Evolutionary conservation across 2,329 filamentous ascomycete genomes (phyloP), one percentile per base, ranked within the genome.

Genomic region (Cladosporium velox): DNA sequence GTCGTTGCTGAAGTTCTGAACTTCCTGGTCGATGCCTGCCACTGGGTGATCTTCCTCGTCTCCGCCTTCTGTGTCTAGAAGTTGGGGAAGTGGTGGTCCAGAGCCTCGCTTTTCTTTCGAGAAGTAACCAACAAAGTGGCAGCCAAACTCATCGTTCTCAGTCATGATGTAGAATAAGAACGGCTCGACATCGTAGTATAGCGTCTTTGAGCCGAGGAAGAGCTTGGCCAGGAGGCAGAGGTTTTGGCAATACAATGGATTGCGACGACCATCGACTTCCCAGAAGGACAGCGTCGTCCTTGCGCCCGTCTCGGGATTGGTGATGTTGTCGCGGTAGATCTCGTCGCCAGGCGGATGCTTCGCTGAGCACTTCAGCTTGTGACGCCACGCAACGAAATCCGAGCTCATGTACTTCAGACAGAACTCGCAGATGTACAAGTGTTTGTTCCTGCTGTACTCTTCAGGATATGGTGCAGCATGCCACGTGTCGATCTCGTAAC

Each of bases 401-500:
- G 95, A 98, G 78, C 96, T 97, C 93, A 99, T 97, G 81, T 99
- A 99, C 80, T 98, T 99, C 67, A 99, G 84, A 77, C 95, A 99
- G 78, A 98, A 99, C 78, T 99, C 96, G 84, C 95, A 99, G 69
- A 99, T 98, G 79, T 97, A 98, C n/a, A 99, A 86, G 44, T 97
- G 91, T 34, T 92, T 90, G 76, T 99, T 98, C 70, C 94, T 89
- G 77, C 93, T 98, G 82, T 99, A 99, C 79, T 99, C 95, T 77
- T 97, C 95, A 0, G 95, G 95, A 76, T 99, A 99, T 14, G 95
- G 96, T 47, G 95, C 95, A 34, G 95, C 94, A 79, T 99, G 97
- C 93, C 95, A 98, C 3, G 95, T 99, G 77, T 99, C 95, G 72
- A 99, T 99, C 78, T 99, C 95, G 85, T 91, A 96, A 61, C 93